phyloP scores from a whole-genome alignment of 768 basidiomycete genomes.

The Grammothele lineata region DNA sequence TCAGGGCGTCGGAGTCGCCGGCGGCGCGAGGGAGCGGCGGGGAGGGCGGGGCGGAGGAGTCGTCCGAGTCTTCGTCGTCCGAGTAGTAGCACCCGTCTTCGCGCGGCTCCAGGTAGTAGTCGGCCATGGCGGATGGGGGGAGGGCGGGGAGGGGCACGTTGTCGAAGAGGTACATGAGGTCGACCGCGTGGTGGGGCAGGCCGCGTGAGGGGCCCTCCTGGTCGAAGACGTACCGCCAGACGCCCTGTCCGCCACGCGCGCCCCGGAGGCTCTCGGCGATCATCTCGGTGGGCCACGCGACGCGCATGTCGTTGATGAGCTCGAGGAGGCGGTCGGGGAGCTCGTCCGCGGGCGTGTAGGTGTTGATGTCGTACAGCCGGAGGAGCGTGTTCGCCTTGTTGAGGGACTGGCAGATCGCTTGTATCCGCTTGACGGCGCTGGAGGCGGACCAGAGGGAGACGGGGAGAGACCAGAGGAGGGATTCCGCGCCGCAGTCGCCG shows the following conservation, averaged over 20 bases:
- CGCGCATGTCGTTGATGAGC: conserved; percentile 67
- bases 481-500: conserved; percentile 66
- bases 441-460: conserved; percentile 60
- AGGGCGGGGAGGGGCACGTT: conserved; percentile 54
- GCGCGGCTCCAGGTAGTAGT: conserved; percentile 9
- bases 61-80: conserved; percentile 25
- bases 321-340: conserved; percentile 67
- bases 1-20: too few species aligned
- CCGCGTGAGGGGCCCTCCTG: conserved; percentile 69
- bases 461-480: conserved; percentile 56
- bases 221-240: conserved; percentile 81
- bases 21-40: too few species aligned
- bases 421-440: conserved; percentile 60
- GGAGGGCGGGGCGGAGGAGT: background rate
- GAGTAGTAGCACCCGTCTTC: conserved; percentile 31
- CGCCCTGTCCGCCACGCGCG: conserved; percentile 52
- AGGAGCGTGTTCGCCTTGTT: conserved; percentile 56
- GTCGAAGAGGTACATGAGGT: conserved; percentile 77
- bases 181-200: conserved; percentile 65
- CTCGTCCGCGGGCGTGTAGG: conserved; percentile 60
- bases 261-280: conserved; percentile 46
- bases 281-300: conserved; percentile 76
- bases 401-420: conserved; percentile 71
- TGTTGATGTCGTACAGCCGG: conserved; percentile 66
- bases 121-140: conserved; percentile 11